Conservation (phyloP, 2,329 filamentous ascomycete species). For the Cladorrhinum sp. region DNA sequence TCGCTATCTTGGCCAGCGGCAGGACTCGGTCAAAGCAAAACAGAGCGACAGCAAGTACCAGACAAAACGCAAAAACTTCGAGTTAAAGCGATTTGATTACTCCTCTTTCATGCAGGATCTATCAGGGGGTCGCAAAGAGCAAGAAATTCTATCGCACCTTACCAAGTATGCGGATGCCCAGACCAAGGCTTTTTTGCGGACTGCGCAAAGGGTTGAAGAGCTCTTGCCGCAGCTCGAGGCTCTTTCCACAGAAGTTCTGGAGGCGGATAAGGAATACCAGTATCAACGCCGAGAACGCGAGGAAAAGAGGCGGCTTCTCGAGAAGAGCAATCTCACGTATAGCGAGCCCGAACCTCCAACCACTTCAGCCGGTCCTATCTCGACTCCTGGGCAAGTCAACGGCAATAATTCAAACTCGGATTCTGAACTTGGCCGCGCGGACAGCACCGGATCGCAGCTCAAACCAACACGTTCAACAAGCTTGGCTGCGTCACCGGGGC, state of each 20-base stretch:
- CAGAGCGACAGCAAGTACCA: slow-evolving; percentile 98
- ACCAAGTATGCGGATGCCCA: slow-evolving; percentile 89
- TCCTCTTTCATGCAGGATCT: slow-evolving; percentile 99
- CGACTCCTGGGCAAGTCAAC: slow-evolving; percentile 22
- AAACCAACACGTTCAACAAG: slow-evolving; percentile 42
- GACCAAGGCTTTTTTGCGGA: slow-evolving; percentile 74
- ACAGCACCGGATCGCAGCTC: slow-evolving; percentile 70
- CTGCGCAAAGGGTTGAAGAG: slow-evolving; percentile 82
- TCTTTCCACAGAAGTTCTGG: slow-evolving; percentile 80
- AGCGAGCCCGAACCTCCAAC: slow-evolving; percentile 62
- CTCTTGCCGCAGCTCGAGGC: slow-evolving; percentile 89
- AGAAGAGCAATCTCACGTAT: slow-evolving; percentile 78
- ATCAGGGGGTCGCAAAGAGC: slow-evolving; percentile 97
- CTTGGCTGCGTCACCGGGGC: slow-evolving; percentile 33
- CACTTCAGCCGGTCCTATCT: slow-evolving; percentile 34
- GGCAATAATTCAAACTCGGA: slow-evolving; percentile 52
- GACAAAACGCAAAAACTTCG: slow-evolving; percentile 87
- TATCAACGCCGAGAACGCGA: slow-evolving; percentile 93
- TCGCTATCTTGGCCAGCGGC: slow-evolving; percentile 91
- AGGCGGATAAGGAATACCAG: slow-evolving; percentile 95
- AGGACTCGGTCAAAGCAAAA: slow-evolving; percentile 95
- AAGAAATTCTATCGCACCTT: slow-evolving; percentile 90
- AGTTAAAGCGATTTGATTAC: slow-evolving; percentile 97
- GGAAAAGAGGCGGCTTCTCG: slow-evolving; percentile 84
- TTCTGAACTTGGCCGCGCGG: slow-evolving; percentile 67